Base-by-base conservation (phyloP, 2,329 filamentous ascomycete genomes). In the Lizonia empirigonia region DNA sequence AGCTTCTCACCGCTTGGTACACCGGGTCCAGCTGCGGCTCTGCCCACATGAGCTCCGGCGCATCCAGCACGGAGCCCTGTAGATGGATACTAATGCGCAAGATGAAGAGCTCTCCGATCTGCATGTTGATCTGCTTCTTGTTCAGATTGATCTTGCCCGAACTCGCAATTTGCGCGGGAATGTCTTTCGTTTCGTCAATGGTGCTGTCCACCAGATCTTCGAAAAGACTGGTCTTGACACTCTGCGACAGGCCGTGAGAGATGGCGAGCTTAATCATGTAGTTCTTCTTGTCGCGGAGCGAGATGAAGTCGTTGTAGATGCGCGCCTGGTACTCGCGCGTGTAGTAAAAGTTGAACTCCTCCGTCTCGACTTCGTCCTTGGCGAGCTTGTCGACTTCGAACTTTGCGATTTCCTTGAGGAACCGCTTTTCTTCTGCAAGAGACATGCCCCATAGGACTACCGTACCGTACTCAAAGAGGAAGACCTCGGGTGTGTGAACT, bases 231-330 rank as follows among this genome's bases (percentile, higher is more conserved):
- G 94, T 99, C 85, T 99, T 97, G 68, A 97, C 94, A 58, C 90
- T 96, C 74, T 99, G 94, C 0, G 93, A 90, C 38, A 99, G 79
- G 2, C 94, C 94, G 77, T 99, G 94, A 13, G 91, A 96, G 69
- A 97, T 97, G 48, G 93, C 91, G 29, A 97, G 80, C 77, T 97
- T 97, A 62, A 89, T 95, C 94, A 97, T 97, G 77, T 97, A 96
- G 74, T 96, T 96, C 67, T 87, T 87, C 76, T 96, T 96, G 66
- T 97, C 93, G 39, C 92, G 83, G 54, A 99, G 76, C 2, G 90
- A 94, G 74, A 99, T 99, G 67, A 99, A 99, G 75, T 99, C 94
- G 75, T 99, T 99, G 82, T 99, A 99, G 73, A 99, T 99, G 42
- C 94, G 88, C 18, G 94, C 91, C 76, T 99, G 95, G 72, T 99